Evolutionary conservation across 176 grass and related monocot species (phyloP).

Genomic region (Oryza brachyantha): DNA sequence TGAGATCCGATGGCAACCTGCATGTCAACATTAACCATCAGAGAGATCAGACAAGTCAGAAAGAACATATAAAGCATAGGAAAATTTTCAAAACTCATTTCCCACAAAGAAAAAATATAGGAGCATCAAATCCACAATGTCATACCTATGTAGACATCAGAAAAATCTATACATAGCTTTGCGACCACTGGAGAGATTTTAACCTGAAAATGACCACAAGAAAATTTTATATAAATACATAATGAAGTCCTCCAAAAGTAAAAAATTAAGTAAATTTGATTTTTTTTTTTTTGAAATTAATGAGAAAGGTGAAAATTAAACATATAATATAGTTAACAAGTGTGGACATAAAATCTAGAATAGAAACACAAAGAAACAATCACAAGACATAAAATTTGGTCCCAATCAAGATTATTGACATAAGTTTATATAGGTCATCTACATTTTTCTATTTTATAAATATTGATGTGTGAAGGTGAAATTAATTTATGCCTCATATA

Average conservation of each 20-base stretch:
- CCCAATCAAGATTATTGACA: constrained; percentile 8
- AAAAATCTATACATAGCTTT: constrained; percentile 80
- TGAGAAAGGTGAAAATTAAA: constrained; percentile 3
- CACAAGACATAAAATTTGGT: neutral
- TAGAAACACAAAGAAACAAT: neutral
- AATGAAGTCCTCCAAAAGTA: constrained; percentile 4
- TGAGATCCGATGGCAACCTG: constrained; percentile 69
- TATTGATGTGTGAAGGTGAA: neutral
- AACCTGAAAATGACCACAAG: constrained; percentile 38
- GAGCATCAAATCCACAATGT: neutral
- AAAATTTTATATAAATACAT: constrained; percentile 1
- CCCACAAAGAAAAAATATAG: neutral
- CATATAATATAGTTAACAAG: neutral
- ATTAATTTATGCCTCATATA: neutral
- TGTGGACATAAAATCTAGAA: neutral
- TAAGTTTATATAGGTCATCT: neutral
- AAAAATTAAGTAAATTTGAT: neutral
- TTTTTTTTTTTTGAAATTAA: constrained; percentile 21
- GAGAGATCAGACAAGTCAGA: neutral
- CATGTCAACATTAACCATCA: constrained; percentile 30
- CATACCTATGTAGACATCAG: constrained; percentile 92
- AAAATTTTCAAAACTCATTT: constrained; percentile 14
- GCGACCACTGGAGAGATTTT: constrained; percentile 64
- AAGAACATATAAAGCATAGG: neutral
- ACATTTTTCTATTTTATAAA: constrained; percentile 19